Evolutionary conservation across 192 early-diverging fungal genomes (phyloP).

Genomic region (Radiomyces spectabilis): DNA sequence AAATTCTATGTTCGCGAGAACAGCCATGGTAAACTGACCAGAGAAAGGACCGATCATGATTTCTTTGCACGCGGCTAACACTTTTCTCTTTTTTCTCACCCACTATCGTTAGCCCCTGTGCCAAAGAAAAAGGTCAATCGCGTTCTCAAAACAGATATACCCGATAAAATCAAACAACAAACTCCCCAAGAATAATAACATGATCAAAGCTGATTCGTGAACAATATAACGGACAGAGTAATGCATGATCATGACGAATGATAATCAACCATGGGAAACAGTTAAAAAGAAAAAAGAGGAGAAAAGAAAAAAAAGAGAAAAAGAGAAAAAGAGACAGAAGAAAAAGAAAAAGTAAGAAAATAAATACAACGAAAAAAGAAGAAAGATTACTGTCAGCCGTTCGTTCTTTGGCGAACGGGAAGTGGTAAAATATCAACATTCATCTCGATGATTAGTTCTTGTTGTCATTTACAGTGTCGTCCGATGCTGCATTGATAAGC

Average conservation of each 20-base stretch:
- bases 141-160: conserved; percentile 64
- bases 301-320: neutral
- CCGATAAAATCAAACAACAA: neutral
- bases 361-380: neutral
- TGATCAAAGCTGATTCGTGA: neutral
- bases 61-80: neutral
- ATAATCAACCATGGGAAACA: neutral
- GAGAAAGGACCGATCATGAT: neutral
- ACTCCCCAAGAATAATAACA: neutral
- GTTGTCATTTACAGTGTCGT: too few species aligned
- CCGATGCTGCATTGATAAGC: too few species aligned
- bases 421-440: too few species aligned
- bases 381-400: too few species aligned
- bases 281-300: neutral
- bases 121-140: conserved; percentile 86
- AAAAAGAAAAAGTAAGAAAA: neutral
- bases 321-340: neutral
- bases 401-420: neutral
- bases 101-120: conserved; percentile 65
- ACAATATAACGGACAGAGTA: neutral
- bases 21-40: conserved; percentile 50
- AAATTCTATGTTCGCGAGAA: conserved; percentile 95
- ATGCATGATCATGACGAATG: neutral
- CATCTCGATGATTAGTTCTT: too few species aligned
- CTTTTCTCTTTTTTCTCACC: neutral